Evolutionary conservation across 257 asterid species (phyloP).

Genomic region (Solanum pennellii): DNA sequence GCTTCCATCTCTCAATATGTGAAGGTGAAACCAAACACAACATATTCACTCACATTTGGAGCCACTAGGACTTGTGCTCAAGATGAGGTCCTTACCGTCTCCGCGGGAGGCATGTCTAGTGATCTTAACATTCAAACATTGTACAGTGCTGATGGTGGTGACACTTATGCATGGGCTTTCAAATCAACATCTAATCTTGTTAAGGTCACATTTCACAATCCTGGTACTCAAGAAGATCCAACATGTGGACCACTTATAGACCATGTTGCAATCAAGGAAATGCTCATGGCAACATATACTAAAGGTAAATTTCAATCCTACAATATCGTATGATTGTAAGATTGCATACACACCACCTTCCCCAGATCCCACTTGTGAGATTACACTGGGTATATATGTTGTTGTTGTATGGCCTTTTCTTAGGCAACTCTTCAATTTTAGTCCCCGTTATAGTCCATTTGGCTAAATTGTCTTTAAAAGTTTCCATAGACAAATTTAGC

Average conservation of each 20-base stretch:
- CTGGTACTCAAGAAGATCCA: conserved; percentile 70
- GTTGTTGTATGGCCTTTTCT: not conserved
- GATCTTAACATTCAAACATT: conserved; percentile 66
- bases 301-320: conserved; percentile 19
- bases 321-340: not conserved
- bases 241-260: conserved; percentile 73
- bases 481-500: not conserved
- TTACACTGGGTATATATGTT: not conserved
- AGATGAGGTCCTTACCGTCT: conserved; percentile 49
- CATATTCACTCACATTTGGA: conserved; percentile 48
- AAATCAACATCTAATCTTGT: conserved; percentile 36
- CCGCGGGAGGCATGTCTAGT: conserved; percentile 43
- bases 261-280: conserved; percentile 67
- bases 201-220: conserved; percentile 58
- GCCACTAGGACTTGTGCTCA: conserved; percentile 79
- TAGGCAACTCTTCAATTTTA: not conserved
- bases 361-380: not conserved
- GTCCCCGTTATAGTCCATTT: not conserved
- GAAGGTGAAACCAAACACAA: conserved; percentile 20
- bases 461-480: not conserved
- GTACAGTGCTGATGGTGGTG: conserved; percentile 66
- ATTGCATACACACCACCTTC: not conserved
- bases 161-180: conserved; percentile 71
- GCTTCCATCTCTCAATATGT: conserved; percentile 50
- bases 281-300: conserved; percentile 16